Base-by-base conservation (phyloP, 2,329 filamentous ascomycete species). In the Colletotrichum tofieldiae region DNA sequence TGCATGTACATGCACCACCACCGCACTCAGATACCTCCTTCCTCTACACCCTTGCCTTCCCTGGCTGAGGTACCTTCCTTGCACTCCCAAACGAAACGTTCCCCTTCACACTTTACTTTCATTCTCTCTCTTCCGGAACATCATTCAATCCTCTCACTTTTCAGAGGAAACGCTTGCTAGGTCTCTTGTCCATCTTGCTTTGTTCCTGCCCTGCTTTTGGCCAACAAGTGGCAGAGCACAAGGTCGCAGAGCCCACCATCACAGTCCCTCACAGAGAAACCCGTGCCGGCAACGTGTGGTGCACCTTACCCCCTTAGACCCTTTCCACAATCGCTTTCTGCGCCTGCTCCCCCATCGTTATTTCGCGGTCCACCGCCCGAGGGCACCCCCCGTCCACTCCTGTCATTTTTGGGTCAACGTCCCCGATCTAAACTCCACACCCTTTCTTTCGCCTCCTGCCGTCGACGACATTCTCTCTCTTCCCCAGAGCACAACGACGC, bases 341-440 rank as follows among this genome's bases (percentile, higher is more conserved):
- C 29, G 26, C 32, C n/a, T 52, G 5, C 23, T 11, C 55, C 51
- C 49, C 65, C 59, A 70, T 69, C 70, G 65, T 72, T 72, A 72
- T 72, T 72, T 72, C 65, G 47, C 60, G 70, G 70, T 72, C 70
- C 70, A 72, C 70, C 35, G 65, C 70, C 70, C 65, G 65, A 72
- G 70, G 52, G 32, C 59, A 39, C 52, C 32, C 70, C 69, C 67
- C 65, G 67, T 61, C 60, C 65, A 69, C 43, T 69, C 70, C 70
- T 69, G 70, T 72, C 59, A 59, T 45, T 69, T 72, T 69, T 72
- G 70, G 65, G 70, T 41, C 70, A 69, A 72, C 47, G 70, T 69
- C 65, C 69, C 70, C 70, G 65, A 72, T 69, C 70, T 70, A 43
- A 69, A 72, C 70, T 72, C 70, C 70, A 72, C 65, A 72, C 70